These are phyloP conservation scores for Aspergillus sparsus DNA, from an alignment of 495 filamentous ascomycete species.

Conservation along the genomic window DNA sequence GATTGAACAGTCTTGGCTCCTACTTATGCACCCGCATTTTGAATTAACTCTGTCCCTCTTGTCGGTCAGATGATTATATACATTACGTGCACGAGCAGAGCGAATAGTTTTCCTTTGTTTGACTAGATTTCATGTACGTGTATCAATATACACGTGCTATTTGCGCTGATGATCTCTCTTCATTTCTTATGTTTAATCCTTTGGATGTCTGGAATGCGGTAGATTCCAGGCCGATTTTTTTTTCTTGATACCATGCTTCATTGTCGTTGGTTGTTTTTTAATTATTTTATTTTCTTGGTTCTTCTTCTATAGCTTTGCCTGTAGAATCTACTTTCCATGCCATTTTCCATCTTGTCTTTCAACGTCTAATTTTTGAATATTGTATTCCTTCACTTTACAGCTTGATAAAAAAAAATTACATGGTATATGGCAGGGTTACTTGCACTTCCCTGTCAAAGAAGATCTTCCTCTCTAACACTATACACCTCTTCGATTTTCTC, in stretches of 20 bases:
- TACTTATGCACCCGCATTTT: not conserved
- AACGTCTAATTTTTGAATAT: not conserved
- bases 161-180: not conserved
- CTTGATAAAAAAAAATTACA: too few species aligned
- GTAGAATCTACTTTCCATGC: not conserved
- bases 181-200: not conserved
- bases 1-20: not conserved
- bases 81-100: not conserved
- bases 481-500: constrained; percentile 49
- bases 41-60: not conserved
- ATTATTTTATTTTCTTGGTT: not conserved
- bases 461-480: constrained; percentile 37
- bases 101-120: constrained; percentile 1
- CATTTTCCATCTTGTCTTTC: not conserved
- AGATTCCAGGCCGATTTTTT: not conserved
- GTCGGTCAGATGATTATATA: not conserved
- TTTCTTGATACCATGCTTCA: not conserved
- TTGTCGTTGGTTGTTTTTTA: not conserved
- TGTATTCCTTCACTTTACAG: not conserved
- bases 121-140: constrained; percentile 5
- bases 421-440: too few species aligned
- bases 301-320: not conserved
- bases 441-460: constrained; percentile 16
- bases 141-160: constrained; percentile 3
- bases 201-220: not conserved